A percentile compares a stretch with the other conserved stretches of the same genome.
Evolutionary conservation across 225 moss, liverwort and hornwort genomes (phyloP).

Genomic region (Marchantia paleacea): DNA sequence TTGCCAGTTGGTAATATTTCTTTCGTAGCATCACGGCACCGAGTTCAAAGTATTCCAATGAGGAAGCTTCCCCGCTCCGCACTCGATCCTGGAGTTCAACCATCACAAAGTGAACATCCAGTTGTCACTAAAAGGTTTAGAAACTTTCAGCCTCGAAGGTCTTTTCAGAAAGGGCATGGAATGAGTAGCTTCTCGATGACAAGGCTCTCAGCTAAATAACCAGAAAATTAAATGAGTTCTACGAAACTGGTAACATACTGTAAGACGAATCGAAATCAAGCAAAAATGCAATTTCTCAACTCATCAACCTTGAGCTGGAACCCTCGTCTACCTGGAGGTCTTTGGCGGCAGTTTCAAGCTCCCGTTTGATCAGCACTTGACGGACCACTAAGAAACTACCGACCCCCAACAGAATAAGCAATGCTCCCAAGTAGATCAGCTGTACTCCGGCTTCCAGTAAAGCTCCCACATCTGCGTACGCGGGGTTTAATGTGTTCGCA

Average conservation of each 20-base stretch:
- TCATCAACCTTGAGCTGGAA: not conserved
- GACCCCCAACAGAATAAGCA: conserved; percentile 65
- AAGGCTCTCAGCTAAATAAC: too few relatives aligned
- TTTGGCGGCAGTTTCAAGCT: conserved; percentile 90
- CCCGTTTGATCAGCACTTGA: conserved; percentile 85
- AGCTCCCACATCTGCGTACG: conserved; percentile 76
- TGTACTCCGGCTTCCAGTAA: conserved; percentile 83
- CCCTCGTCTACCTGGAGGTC: conserved; percentile 67
- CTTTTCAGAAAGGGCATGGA: not conserved
- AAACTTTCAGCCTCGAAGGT: not conserved
- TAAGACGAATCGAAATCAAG: not conserved
- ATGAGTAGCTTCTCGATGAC: too few relatives aligned
- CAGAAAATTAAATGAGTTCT: too few relatives aligned
- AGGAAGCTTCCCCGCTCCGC: conserved; percentile 78
- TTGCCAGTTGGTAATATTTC: conserved; percentile 72
- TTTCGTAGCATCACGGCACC: conserved; percentile 93
- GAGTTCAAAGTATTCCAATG: conserved; percentile 89
- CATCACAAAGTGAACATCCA: not conserved
- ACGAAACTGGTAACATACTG: not conserved
- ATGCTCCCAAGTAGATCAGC: conserved; percentile 71
- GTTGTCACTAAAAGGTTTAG: not conserved
- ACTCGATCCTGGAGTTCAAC: conserved; percentile 65
- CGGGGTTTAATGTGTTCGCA: conserved; percentile 43
- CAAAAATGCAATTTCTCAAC: not conserved
- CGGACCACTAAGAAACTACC: conserved; percentile 90